A percentile compares a stretch with the other conserved stretches of the same genome.
These are phyloP conservation scores for Ceratocystis variospora DNA, from an alignment of 2,329 filamentous ascomycete genomes.

Conservation along the genomic window DNA sequence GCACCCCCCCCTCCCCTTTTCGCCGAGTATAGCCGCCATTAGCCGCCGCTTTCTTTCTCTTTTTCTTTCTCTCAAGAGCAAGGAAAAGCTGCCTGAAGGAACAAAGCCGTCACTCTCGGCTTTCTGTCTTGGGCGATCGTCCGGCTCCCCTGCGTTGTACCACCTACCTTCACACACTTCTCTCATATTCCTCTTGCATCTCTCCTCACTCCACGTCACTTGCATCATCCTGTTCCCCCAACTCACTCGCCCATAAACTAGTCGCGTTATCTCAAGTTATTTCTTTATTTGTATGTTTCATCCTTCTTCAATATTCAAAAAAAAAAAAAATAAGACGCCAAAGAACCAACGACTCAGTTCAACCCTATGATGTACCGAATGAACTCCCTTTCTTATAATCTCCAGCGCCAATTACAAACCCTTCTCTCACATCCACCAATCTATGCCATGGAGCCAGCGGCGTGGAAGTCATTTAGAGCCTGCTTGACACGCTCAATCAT, in stretches of 20 bases:
- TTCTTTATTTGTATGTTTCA: slow-evolving; percentile 3
- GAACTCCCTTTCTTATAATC: not conserved
- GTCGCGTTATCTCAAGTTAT: not conserved
- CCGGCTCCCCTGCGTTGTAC: too few relatives aligned
- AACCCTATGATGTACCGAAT: not conserved
- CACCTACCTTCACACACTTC: too few relatives aligned
- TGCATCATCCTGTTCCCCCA: too few relatives aligned
- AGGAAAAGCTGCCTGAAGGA: too few relatives aligned
- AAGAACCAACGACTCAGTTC: not conserved
- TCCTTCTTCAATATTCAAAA: not conserved
- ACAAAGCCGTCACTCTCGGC: too few relatives aligned
- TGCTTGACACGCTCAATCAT: slow-evolving; percentile 71
- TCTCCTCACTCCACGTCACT: too few relatives aligned
- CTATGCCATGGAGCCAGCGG: slow-evolving; percentile 28
- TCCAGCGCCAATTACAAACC: not conserved
- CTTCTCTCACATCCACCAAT: not conserved
- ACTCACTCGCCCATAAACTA: too few relatives aligned
- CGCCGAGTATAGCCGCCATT: not conserved
- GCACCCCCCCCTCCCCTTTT: not conserved
- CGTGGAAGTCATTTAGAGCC: slow-evolving; percentile 86
- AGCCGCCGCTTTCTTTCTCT: not conserved
- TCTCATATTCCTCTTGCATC: too few relatives aligned
- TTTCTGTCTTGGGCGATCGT: too few relatives aligned
- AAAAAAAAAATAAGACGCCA: not conserved
- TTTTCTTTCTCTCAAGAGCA: not conserved